Conservation (phyloP, 495 filamentous ascomycete genomes). For the Mytilinidion resinicola region DNA sequence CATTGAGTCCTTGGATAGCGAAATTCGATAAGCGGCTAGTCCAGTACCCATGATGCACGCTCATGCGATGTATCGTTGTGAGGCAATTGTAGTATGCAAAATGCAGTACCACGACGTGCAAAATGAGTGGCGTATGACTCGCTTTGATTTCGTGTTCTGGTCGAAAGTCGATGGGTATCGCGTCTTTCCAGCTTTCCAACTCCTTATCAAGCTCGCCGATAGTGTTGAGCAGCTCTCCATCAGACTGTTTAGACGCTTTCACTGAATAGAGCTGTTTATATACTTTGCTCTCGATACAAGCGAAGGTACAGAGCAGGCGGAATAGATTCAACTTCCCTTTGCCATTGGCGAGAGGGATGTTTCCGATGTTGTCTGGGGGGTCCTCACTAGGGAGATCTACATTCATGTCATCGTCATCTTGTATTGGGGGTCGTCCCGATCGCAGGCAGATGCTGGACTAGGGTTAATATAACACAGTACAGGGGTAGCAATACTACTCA, state of each 20-base stretch:
- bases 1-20: conserved; percentile 88
- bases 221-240: conserved; percentile 88
- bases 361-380: conserved; percentile 84
- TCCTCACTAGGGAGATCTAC: conserved; percentile 91
- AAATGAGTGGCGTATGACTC: conserved; percentile 77
- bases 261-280: conserved; percentile 93
- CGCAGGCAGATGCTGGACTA: conserved; percentile 67
- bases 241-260: conserved; percentile 83
- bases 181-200: conserved; percentile 93
- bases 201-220: conserved; percentile 93
- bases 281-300: conserved; percentile 85
- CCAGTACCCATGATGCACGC: conserved; percentile 97
- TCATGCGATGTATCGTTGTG: conserved; percentile 98
- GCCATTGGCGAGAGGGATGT: conserved; percentile 84
- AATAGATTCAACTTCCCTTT: conserved; percentile 92
- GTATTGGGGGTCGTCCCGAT: conserved; percentile 84
- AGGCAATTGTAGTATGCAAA: conserved; percentile 97
- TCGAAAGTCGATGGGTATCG: conserved; percentile 85
- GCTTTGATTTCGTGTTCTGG: conserved; percentile 93
- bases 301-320: conserved; percentile 81
- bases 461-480: conserved; percentile 10
- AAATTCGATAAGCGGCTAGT: conserved; percentile 91
- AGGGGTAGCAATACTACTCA: conserved; percentile 30
- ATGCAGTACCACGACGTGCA: conserved; percentile 88
- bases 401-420: conserved; percentile 98